Base-by-base conservation (phyloP, 306 rosid genomes). In the Medicago truncatula region DNA sequence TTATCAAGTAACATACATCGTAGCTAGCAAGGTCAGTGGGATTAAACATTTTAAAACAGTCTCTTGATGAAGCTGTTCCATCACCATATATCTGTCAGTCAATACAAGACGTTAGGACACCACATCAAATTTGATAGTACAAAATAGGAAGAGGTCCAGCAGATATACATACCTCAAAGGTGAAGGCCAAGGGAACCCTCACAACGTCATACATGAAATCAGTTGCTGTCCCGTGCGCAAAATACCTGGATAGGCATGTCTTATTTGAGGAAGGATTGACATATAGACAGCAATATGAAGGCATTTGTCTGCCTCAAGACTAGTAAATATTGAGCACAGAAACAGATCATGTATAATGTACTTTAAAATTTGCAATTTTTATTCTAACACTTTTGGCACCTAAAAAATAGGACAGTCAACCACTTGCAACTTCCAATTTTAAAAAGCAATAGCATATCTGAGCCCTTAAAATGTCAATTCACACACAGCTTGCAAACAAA, bases 171-270 rank as follows among this genome's bases (percentile, higher is more conserved):
- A 96, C 99, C 99, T 96, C 99, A 77, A 96, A 96, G 68, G 99
- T 96, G 88, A 92, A 92, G 14, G 99, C 88, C 99, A 96, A 82
- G 43, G 99, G 98, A 74, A 90, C 89, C 87, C 81, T 87, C 74
- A 75, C 90, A 71, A 90, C 79, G 79, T 96, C 99, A 71, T 84
- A 90, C 97, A 92, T 92, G 87, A 77, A 96, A 89, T 96, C 99
- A 16, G 98, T 96, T 74, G 98, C 97, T 21, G 99, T 96, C 74
- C 99, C 99, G 64, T 96, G 99, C 14, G 98, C 99, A 79, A 96
- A 82, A 87, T 96, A 96, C 88, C 99, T 92, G 83, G 44, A 76
- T 38, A 69, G 76, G 77, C 40, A 58, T 15, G 73, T 43, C 62
- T 67, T 66, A 71, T 17, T 59, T 23, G 66, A 74, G 79, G 69